These are phyloP conservation scores for Arthrobotrys sphaeroides DNA, from an alignment of 2,329 filamentous ascomycete species.

Conservation along the genomic window DNA sequence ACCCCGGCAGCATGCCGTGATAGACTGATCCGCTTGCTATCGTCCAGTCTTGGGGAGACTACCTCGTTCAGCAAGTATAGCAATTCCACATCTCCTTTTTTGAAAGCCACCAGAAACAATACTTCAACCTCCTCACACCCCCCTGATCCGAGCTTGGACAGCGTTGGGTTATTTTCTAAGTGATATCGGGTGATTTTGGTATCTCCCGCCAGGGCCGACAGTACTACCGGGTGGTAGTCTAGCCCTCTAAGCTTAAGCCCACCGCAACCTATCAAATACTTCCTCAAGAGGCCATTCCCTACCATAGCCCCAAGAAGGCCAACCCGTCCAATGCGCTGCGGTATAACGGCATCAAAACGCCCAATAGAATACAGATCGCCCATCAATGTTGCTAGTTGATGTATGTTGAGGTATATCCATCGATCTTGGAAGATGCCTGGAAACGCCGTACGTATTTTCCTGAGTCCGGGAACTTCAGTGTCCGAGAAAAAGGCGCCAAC, in stretches of 20 bases:
- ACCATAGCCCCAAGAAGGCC: no score
- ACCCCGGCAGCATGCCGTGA: neutral
- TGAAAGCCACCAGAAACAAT: conserved; percentile 12
- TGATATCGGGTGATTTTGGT: conserved; percentile 3
- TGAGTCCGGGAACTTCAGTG: neutral
- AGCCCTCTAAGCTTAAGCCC: no score
- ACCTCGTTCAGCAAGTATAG: neutral
- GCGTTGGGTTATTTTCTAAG: neutral
- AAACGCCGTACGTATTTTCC: neutral
- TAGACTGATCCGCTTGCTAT: neutral
- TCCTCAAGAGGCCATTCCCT: no score
- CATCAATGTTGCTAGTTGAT: conserved; percentile 9
- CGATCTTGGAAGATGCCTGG: neutral
- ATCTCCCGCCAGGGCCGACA: conserved; percentile 3
- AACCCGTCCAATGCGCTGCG: no score
- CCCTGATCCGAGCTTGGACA: neutral
- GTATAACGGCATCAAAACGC: neutral
- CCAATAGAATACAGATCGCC: neutral
- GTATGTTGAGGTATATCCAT: neutral
- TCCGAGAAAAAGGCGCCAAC: neutral
- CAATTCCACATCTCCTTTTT: neutral
- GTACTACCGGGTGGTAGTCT: neutral
- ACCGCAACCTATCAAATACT: no score
- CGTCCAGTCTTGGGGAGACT: neutral
- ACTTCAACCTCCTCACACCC: neutral